Base-by-base conservation (phyloP, 2,329 filamentous ascomycete species). In the Cryphonectria nitschkei region DNA sequence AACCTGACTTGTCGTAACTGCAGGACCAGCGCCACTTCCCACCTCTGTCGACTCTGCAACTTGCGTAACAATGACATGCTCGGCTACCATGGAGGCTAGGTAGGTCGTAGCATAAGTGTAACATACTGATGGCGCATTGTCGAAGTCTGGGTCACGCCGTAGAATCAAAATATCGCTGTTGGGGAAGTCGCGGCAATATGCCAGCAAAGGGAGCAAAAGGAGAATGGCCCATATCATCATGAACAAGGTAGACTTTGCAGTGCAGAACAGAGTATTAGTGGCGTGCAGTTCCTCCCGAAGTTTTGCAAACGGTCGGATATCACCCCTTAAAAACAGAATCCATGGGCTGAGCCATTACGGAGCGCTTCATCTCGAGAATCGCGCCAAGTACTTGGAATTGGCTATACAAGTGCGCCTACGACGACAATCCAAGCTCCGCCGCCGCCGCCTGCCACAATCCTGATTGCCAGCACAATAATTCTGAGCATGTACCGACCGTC, bases 61-160 rank as follows among this genome's bases (percentile, higher is more conserved):
- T 16, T 43, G 34, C n/a, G 54, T 34, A 16, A 37, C 39, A 61
- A 26, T 14, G 2, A 7, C n/a, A 8, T 32, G 13, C 19, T 52
- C 14, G 3, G 3, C 37, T 11, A n/a, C 32, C 26, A 60, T 54
- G 22, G 22, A 34, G 4, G 50, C 14, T n/a, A 60, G 26, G 39
- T 67, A 60, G 14, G 52, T 66, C 8, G 54, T 60, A 16, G 54
- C 43, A 22, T 43, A 61, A 16, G 22, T 46, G 52, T 67, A 58
- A 32, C 52, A 67, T 8, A 67, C 37, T 41, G 65, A 67, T 32
- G 39, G 22, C n/a, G 65, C 65, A 32, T 32, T 3, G 22, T 67
- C 39, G 29, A 43, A 4, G 16, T n/a, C 19, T 7, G n/a, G 16
- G 22, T 32, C 52, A 32, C 22, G 52, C 7, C 32, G 9, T 32